Evolutionary conservation across 306 rosid species (phyloP), one percentile per base, ranked within the genome.

Genomic region (Casuarina glauca): DNA sequence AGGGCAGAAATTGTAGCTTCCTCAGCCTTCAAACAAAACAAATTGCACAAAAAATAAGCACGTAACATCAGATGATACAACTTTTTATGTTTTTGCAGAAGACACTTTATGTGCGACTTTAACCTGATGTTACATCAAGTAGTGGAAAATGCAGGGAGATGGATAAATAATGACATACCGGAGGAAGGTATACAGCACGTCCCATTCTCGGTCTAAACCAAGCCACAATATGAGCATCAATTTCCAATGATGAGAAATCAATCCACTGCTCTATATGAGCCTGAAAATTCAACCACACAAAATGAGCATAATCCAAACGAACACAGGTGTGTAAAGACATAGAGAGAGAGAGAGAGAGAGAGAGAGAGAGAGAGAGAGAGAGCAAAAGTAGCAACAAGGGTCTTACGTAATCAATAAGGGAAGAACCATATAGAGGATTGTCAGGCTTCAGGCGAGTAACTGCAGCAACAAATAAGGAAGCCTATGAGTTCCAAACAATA

Each of bases 191-290:
- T 1, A 52, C 61, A 16, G 75, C 80, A 1, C 1, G 5, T 51
- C 96, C 97, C 54, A 50, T 2, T 83, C 93, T 90, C 48, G 84
- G 88, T 26, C 32, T 15, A n/a, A 15, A 55, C 97, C 93, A 86
- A 5, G 6, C 10, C 7, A 12, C 0, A 9, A 87, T 0, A 72
- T 88, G 51, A 52, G 85, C 74, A 87, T 90, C 98, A 68, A 93
- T 83, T 82, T 93, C 98, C 80, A 80, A 1, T 1, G 97, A 45
- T 32, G 95, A 55, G 76, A 93, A 91, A 79, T 93, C 98, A 78
- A 91, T 90, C 97, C 98, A 93, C 76, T 93, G 97, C 53, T 93
- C 98, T 9, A 91, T 72, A 35, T 76, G 97, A 70, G 84, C 95
- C 98, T 93, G 90, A 69, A 82, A 44, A n/a, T 83, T 43, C 6